Percentiles rank a stretch among this genome's conserved stretches.
Conservation (phyloP, 768 basidiomycete species). For the Suillus subalutaceus region DNA sequence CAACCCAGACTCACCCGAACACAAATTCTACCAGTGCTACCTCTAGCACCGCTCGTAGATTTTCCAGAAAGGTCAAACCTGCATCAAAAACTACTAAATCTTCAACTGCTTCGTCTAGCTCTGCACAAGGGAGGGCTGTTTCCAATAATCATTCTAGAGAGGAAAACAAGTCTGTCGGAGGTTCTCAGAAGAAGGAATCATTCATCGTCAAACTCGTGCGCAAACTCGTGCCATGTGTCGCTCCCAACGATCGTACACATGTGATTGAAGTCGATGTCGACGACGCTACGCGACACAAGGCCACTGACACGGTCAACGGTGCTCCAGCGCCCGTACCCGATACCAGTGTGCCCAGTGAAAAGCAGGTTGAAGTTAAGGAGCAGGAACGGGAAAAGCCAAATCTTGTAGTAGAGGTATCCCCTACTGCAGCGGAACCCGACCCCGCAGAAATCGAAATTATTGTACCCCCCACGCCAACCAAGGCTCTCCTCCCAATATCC, state of each 20-base stretch:
- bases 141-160: slow-evolving; percentile 37
- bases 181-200: slow-evolving; percentile 49
- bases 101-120: slow-evolving; percentile 19
- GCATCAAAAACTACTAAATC: slow-evolving; percentile 19
- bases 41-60: slow-evolving; percentile 28
- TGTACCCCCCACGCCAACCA: slow-evolving; percentile 53
- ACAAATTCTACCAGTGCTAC: slow-evolving; percentile 29
- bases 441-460: slow-evolving; percentile 41
- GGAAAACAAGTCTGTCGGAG: slow-evolving; percentile 36
- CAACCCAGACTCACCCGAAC: slow-evolving; percentile 45
- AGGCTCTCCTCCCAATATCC: slow-evolving; percentile 51
- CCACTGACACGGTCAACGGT: slow-evolving; percentile 21
- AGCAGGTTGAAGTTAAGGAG: slow-evolving; percentile 31
- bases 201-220: slow-evolving; percentile 63
- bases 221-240: slow-evolving; percentile 67
- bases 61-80: slow-evolving; percentile 32
- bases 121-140: slow-evolving; percentile 31
- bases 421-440: slow-evolving; percentile 22
- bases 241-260: slow-evolving; percentile 52
- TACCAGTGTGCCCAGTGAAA: slow-evolving; percentile 30
- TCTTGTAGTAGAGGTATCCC: slow-evolving; percentile 25
- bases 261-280: slow-evolving; percentile 43
- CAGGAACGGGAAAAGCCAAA: slow-evolving; percentile 44
- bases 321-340: slow-evolving; percentile 25
- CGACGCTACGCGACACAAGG: slow-evolving; percentile 23